Percentiles rank a stretch among this genome's conserved stretches.
phyloP scores from a whole-genome alignment of 2,329 filamentous ascomycete species.

The Arthrinium phaeospermum region DNA sequence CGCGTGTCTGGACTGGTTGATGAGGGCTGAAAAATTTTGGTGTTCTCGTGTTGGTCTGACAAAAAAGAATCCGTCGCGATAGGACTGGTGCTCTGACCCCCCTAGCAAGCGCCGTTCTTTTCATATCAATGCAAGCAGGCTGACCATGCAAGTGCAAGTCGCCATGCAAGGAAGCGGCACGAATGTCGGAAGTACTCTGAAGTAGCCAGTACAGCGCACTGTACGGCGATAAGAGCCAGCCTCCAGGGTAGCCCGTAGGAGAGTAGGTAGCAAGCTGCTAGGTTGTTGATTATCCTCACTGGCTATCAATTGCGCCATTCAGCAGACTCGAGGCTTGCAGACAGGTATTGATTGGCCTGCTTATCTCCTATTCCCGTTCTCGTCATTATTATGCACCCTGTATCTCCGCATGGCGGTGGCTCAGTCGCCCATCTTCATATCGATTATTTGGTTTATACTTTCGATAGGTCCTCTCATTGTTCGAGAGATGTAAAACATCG shows the following conservation, averaged over 20 bases:
- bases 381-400: neutral
- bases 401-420: neutral
- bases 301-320: neutral
- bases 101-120: conserved; percentile 32
- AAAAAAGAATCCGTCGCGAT: conserved; percentile 27
- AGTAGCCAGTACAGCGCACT: conserved; percentile 34
- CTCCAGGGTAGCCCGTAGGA: neutral
- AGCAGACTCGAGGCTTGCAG: neutral
- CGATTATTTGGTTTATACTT: conserved; percentile 5
- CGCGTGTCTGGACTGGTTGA: conserved; percentile 14
- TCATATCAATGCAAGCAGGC: conserved; percentile 36
- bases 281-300: neutral
- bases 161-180: conserved; percentile 34
- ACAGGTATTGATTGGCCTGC: neutral
- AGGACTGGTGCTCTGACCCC: conserved; percentile 26
- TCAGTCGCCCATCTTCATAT: neutral
- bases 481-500: neutral
- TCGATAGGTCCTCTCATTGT: neutral
- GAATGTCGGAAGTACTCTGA: conserved; percentile 31
- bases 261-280: neutral
- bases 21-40: conserved; percentile 3
- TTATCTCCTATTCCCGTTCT: neutral
- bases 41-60: conserved; percentile 20
- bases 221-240: conserved; percentile 20
- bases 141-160: conserved; percentile 31